phyloP scores from a whole-genome alignment of 805 yeast species.

The Cyberlindnera maclurae region DNA sequence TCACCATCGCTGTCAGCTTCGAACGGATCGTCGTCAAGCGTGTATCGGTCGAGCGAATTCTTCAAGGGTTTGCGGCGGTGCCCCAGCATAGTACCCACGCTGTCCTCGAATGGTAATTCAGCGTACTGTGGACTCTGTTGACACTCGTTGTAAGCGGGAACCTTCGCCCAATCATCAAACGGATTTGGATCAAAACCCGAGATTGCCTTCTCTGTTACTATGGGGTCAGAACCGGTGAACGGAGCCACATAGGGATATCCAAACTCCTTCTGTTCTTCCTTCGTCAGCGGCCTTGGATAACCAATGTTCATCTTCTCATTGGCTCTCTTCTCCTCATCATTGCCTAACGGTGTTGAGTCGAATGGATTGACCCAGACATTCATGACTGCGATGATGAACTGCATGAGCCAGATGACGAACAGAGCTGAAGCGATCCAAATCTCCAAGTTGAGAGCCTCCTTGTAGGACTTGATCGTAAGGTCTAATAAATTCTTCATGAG shows the following conservation, averaged over 20 bases:
- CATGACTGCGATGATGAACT: slow-evolving; percentile 33
- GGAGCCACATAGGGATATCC: slow-evolving; percentile 18
- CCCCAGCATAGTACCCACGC: too few species aligned
- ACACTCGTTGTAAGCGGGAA: too few species aligned
- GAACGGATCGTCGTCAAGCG: too few species aligned
- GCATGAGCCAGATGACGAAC: slow-evolving; percentile 41
- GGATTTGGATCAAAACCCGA: too few species aligned
- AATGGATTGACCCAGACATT: slow-evolving; percentile 3
- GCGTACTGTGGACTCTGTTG: too few species aligned
- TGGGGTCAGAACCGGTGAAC: not conserved
- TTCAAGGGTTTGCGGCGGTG: too few species aligned
- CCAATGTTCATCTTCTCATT: slow-evolving; percentile 10
- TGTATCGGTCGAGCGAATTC: too few species aligned
- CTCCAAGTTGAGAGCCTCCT: slow-evolving; percentile 35
- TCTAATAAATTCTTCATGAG: slow-evolving; percentile 22
- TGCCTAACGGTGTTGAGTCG: not conserved
- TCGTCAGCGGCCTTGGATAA: slow-evolving; percentile 15
- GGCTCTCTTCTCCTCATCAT: not conserved
- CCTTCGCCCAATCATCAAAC: too few species aligned
- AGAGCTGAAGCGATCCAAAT: slow-evolving; percentile 38
- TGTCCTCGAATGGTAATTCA: too few species aligned
- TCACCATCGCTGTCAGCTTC: too few species aligned
- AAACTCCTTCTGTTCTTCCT: slow-evolving; percentile 11
- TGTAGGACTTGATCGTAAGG: slow-evolving; percentile 27
- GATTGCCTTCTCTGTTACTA: too few species aligned